Conservation (phyloP, 2,329 filamentous ascomycete genomes). For the Xenosphaeropsis pyriputrescens region DNA sequence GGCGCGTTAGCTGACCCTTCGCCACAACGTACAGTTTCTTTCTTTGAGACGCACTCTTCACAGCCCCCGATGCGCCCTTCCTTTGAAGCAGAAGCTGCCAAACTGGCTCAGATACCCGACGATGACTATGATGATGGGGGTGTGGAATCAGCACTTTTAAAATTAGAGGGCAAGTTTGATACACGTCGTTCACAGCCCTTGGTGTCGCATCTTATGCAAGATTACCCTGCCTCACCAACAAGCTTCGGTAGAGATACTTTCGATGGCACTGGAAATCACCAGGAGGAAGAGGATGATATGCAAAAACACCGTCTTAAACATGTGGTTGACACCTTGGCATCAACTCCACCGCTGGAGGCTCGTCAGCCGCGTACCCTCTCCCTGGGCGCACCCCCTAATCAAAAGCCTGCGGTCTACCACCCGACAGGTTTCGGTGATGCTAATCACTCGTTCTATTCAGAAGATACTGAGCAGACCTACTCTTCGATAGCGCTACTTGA, state of each 20-base stretch:
- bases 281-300: conserved; percentile 22
- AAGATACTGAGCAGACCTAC: conserved; percentile 59
- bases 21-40: conserved; percentile 30
- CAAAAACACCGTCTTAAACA: conserved; percentile 21
- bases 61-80: conserved; percentile 54
- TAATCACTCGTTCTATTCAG: conserved; percentile 29
- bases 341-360: too few relatives aligned
- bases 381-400: conserved; percentile 1
- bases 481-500: conserved; percentile 66
- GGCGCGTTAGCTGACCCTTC: conserved; percentile 39
- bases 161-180: conserved; percentile 78
- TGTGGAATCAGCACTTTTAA: conserved; percentile 81
- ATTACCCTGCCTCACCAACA: conserved; percentile 5
- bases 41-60: conserved; percentile 47
- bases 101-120: conserved; percentile 77
- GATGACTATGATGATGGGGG: conserved; percentile 68
- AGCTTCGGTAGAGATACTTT: conserved; percentile 13
- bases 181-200: conserved; percentile 25
- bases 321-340: too few relatives aligned
- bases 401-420: conserved; percentile 15
- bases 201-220: conserved; percentile 3
- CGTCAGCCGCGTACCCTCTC: too few relatives aligned
- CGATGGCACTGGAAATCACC: conserved; percentile 8
- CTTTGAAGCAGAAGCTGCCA: conserved; percentile 79
- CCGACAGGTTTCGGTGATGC: conserved; percentile 8